Conservation (phyloP, 176 grass and related monocot genomes). For the Luzula sylvatica region DNA sequence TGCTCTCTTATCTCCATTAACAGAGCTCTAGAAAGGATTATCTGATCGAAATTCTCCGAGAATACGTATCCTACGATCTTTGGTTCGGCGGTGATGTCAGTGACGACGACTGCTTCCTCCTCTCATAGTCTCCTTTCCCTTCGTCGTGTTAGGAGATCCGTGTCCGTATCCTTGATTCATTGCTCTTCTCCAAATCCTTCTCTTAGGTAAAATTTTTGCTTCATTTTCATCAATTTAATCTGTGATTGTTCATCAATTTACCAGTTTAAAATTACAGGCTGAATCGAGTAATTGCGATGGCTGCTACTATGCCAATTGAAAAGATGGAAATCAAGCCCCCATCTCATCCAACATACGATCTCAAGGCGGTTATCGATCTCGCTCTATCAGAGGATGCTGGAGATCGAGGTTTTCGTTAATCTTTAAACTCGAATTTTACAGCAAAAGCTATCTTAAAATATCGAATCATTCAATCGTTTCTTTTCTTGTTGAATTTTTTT, state of each 20-base stretch:
- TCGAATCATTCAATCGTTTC: too few relatives aligned
- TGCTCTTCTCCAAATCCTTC: conserved; percentile 3
- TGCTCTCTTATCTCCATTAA: conserved; percentile 11
- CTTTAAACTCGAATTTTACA: too few relatives aligned
- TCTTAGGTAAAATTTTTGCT: neutral
- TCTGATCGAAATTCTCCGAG: too few relatives aligned
- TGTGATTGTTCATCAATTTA: neutral
- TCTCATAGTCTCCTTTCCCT: neutral
- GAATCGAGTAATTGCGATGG: neutral
- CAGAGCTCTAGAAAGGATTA: too few relatives aligned
- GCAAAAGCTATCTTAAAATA: too few relatives aligned
- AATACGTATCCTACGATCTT: too few relatives aligned
- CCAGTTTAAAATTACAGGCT: conserved; percentile 6
- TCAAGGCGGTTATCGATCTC: conserved; percentile 62
- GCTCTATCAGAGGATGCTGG: conserved; percentile 95
- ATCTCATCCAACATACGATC: conserved; percentile 85
- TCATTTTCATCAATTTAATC: neutral
- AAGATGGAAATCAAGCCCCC: conserved; percentile 39
- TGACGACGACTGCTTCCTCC: neutral
- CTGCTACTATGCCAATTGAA: neutral
- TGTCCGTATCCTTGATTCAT: conserved; percentile 3
- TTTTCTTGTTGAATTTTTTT: neutral
- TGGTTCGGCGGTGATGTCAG: neutral
- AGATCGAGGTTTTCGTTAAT: conserved; percentile 44
- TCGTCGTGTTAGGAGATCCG: conserved; percentile 4